phyloP scores from a whole-genome alignment of 345 rosid genomes.

The Viola odorata region DNA sequence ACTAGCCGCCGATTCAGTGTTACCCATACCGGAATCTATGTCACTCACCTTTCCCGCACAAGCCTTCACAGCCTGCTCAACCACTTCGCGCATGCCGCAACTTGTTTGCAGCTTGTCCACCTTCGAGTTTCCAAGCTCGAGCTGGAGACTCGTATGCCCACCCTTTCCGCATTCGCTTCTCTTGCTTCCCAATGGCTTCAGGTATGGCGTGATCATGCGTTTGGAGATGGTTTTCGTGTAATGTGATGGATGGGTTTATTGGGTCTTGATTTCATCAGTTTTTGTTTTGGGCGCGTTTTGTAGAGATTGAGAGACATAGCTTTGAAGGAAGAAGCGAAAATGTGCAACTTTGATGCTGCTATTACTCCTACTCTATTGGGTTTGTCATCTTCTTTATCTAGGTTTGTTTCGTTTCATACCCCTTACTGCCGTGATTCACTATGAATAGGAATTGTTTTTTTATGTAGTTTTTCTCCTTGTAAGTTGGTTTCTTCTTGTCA shows the following conservation, averaged over 20 bases:
- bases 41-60: slow-evolving; percentile 62
- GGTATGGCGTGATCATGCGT: slow-evolving; percentile 27
- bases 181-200: slow-evolving; percentile 65
- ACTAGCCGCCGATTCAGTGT: slow-evolving; percentile 33
- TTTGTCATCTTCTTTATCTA: slow-evolving; percentile 61
- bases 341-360: slow-evolving; percentile 33
- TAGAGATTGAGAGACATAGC: slow-evolving; percentile 74
- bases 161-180: slow-evolving; percentile 67
- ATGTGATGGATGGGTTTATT: not conserved
- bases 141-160: slow-evolving; percentile 34
- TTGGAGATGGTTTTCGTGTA: not conserved
- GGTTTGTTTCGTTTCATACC: slow-evolving; percentile 34
- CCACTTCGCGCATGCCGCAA: slow-evolving; percentile 63
- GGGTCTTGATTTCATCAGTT: not conserved
- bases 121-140: slow-evolving; percentile 30
- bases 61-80: slow-evolving; percentile 54
- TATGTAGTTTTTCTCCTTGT: slow-evolving; percentile 9
- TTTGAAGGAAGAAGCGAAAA: slow-evolving; percentile 71
- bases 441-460: slow-evolving; percentile 2
- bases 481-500: not conserved
- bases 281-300: not conserved
- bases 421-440: not conserved
- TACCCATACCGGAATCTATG: slow-evolving; percentile 41
- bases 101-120: slow-evolving; percentile 71
- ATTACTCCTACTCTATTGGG: slow-evolving; percentile 75